Base-by-base conservation (phyloP, 2,329 filamentous ascomycete species). In the Peltaster fructicola region DNA sequence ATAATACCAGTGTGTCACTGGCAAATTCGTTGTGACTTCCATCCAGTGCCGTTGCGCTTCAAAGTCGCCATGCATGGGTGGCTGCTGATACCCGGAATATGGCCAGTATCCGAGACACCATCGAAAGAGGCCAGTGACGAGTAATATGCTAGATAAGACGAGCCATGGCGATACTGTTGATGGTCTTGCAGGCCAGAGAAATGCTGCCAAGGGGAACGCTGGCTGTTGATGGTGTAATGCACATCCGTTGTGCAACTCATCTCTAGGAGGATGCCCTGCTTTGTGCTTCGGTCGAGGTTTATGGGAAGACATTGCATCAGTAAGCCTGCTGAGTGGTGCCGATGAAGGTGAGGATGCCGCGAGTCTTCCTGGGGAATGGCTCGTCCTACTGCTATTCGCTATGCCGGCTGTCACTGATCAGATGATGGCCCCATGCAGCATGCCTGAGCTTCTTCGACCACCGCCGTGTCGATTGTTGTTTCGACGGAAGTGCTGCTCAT, bases 1-100 rank as follows among this genome's bases (percentile, higher is more conserved):
- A 46, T 91, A 92, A 52, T 98, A 98, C 88, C 90, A 98, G 50
- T 88, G 77, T 7, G 81, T 88, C 17, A 90, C 63, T 8, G 88
- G 88, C 2, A 98, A 61, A 31, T 92, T 70, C 6, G 70, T 78
- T 2, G 88, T 93, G 36, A 98, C 62, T 47, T 98, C 88, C 84
- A 98, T 92, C 88, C 88, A 98, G 52, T 98, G 88, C 40, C 88
- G 63, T 51, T 98, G 88, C 3, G 90, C 88, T 57, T 98, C 88
- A 54, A 92, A 98, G 52, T 98, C 88, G 37, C 88, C 88, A 45
- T 84, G 78, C 71, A 93, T 82, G 5, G 88, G 88, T 17, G 84
- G 84, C 31, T 68, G 69, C 30, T 74, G 60, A 43, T 74, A 78
- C 28, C 85, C 88, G 41, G 88, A 98, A 51, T 95, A 93, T 30